phyloP scores from a whole-genome alignment of 306 rosid species.

The Psophocarpus tetragonolobus region DNA sequence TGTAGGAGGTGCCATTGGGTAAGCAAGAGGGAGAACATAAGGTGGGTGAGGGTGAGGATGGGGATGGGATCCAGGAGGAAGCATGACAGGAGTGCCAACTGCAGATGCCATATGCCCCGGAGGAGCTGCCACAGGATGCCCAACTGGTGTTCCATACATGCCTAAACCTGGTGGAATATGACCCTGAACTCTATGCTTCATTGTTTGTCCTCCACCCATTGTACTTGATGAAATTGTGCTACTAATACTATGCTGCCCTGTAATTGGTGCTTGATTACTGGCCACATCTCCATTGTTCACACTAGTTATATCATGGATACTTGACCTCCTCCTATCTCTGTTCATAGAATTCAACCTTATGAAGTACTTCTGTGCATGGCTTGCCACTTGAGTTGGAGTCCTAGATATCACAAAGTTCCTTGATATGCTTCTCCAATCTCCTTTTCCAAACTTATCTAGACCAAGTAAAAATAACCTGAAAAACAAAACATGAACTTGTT shows the following conservation, averaged over 20 bases:
- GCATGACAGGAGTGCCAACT: slow-evolving; percentile 94
- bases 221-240: slow-evolving; percentile 49
- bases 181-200: slow-evolving; percentile 69
- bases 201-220: slow-evolving; percentile 55
- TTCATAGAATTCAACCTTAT: slow-evolving; percentile 93
- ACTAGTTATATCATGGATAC: slow-evolving; percentile 94
- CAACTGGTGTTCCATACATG: slow-evolving; percentile 87
- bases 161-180: slow-evolving; percentile 73
- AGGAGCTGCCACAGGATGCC: slow-evolving; percentile 84
- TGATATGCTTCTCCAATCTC: slow-evolving; percentile 99
- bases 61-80: slow-evolving; percentile 69
- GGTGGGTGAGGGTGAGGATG: slow-evolving; percentile 49
- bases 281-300: slow-evolving; percentile 75
- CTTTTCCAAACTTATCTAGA: slow-evolving; percentile 96
- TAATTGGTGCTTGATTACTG: slow-evolving; percentile 69
- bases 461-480: slow-evolving; percentile 91
- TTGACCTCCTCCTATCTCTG: slow-evolving; percentile 94
- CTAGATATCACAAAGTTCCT: slow-evolving; percentile 94
- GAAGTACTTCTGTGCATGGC: slow-evolving; percentile 97
- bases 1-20: slow-evolving; percentile 94
- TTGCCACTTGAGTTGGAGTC: slow-evolving; percentile 97
- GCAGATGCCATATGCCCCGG: slow-evolving; percentile 88
- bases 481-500: neutral
- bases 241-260: slow-evolving; percentile 70
- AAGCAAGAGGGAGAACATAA: slow-evolving; percentile 87